Evolutionary conservation across 768 basidiomycete species (phyloP).

Genomic region (Rhodotorula taiwanensis): DNA sequence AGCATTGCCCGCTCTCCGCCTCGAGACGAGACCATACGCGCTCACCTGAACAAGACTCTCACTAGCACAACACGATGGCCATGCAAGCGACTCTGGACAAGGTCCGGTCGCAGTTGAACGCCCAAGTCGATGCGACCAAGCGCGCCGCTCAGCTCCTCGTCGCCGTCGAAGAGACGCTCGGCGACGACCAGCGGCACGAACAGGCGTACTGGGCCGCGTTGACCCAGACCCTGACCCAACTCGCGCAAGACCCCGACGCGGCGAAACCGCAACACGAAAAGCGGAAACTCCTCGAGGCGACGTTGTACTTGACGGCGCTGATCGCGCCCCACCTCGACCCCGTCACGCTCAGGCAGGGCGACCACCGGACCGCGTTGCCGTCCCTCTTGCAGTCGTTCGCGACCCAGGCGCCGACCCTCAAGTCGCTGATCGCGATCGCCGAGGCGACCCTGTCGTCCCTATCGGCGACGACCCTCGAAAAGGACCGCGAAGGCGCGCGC

Average conservation of each 20-base stretch:
- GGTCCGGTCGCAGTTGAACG: constrained; percentile 24
- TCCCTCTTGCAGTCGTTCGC: constrained; percentile 62
- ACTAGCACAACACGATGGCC: no score
- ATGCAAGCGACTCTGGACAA: constrained; percentile 16
- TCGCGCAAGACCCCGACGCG: constrained; percentile 53
- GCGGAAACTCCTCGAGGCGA: constrained; percentile 71
- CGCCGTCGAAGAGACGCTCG: constrained; percentile 33
- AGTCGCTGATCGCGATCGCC: constrained; percentile 77
- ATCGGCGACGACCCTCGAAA: constrained; percentile 59
- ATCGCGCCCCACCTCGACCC: constrained; percentile 68
- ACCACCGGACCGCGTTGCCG: constrained; percentile 62
- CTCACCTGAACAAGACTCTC: no score
- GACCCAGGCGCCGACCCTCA: constrained; percentile 50
- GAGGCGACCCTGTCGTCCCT: constrained; percentile 62
- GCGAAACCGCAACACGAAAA: constrained; percentile 50
- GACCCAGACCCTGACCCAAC: constrained; percentile 72
- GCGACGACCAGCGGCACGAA: constrained; percentile 55
- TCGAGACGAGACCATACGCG: no score
- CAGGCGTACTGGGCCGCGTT: constrained; percentile 86
- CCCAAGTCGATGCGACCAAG: constrained; percentile 7
- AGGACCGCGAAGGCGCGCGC: constrained; percentile 50
- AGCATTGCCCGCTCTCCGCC: no score
- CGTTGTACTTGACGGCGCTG: constrained; percentile 73
- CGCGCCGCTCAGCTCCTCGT: constrained; percentile 25
- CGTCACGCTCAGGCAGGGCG: constrained; percentile 73